phyloP scores from a whole-genome alignment of 2,329 filamentous ascomycete genomes.

The Alternaria solani region DNA sequence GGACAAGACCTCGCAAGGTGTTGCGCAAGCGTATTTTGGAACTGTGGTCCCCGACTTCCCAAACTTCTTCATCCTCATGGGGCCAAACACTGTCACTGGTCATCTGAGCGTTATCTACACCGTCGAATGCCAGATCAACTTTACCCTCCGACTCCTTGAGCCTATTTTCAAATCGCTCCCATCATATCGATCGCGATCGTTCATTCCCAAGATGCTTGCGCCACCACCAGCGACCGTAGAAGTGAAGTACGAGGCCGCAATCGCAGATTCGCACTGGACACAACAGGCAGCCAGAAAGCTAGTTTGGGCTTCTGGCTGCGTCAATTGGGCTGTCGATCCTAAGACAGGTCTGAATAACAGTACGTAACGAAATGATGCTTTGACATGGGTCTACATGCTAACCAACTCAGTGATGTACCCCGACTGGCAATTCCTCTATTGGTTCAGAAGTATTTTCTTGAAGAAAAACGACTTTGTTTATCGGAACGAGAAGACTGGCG shows the following conservation, averaged over 20 bases:
- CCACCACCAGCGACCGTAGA: slow-evolving; percentile 41
- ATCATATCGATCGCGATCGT: slow-evolving; percentile 32
- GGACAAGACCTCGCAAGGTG: slow-evolving; percentile 46
- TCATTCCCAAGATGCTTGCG: slow-evolving; percentile 31
- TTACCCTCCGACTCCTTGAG: slow-evolving; percentile 52
- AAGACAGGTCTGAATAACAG: slow-evolving; percentile 58
- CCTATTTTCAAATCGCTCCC: slow-evolving; percentile 52
- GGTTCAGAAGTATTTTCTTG: slow-evolving; percentile 59
- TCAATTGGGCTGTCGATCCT: slow-evolving; percentile 61
- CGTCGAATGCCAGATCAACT: slow-evolving; percentile 62
- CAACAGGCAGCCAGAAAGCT: slow-evolving; percentile 54
- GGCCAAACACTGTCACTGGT: slow-evolving; percentile 56
- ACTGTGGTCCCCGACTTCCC: slow-evolving; percentile 54
- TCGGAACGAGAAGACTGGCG: slow-evolving; percentile 29
- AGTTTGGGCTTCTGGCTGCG: slow-evolving; percentile 61
- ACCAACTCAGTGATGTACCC: slow-evolving; percentile 57
- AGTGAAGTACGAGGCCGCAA: slow-evolving; percentile 50
- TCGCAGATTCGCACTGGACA: slow-evolving; percentile 49
- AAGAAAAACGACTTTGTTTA: slow-evolving; percentile 52
- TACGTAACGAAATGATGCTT: neutral
- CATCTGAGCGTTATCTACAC: slow-evolving; percentile 62
- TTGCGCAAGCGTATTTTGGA: slow-evolving; percentile 58
- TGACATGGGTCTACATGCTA: neutral
- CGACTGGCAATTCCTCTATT: slow-evolving; percentile 61
- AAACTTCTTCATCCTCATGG: slow-evolving; percentile 38